These are phyloP conservation scores for Gossypium schwendimanii DNA, from an alignment of 441 rosid species.

Conservation along the genomic window DNA sequence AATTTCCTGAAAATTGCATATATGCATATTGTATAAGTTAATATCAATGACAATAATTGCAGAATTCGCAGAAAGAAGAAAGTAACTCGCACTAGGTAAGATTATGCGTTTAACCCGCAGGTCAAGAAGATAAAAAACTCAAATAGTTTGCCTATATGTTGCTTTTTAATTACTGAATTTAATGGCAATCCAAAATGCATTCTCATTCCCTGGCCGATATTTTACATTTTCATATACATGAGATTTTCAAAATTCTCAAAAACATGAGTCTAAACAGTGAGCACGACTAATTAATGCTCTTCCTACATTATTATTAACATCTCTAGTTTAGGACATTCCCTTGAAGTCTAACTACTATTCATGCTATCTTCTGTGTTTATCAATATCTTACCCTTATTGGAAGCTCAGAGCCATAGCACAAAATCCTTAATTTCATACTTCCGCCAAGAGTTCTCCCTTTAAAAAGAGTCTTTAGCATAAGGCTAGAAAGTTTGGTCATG, in stretches of 20 bases:
- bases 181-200: neutral
- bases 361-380: neutral
- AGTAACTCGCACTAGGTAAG: neutral
- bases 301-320: neutral
- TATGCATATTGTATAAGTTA: neutral
- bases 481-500: neutral
- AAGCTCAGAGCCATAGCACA: neutral
- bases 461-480: neutral
- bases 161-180: neutral
- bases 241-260: neutral
- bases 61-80: neutral
- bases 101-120: neutral
- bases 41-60: constrained; percentile 13
- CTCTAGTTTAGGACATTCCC: neutral
- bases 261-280: neutral
- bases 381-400: neutral
- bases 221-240: neutral
- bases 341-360: neutral
- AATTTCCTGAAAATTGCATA: constrained; percentile 55
- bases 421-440: neutral
- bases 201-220: neutral
- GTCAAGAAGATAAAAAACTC: neutral
- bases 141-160: neutral
- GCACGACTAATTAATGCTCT: neutral
- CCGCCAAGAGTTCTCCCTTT: neutral